Evolutionary conservation across 2,329 filamentous ascomycete species (phyloP), one percentile per base, ranked within the genome.

Genomic region (Botrytis tulipae): DNA sequence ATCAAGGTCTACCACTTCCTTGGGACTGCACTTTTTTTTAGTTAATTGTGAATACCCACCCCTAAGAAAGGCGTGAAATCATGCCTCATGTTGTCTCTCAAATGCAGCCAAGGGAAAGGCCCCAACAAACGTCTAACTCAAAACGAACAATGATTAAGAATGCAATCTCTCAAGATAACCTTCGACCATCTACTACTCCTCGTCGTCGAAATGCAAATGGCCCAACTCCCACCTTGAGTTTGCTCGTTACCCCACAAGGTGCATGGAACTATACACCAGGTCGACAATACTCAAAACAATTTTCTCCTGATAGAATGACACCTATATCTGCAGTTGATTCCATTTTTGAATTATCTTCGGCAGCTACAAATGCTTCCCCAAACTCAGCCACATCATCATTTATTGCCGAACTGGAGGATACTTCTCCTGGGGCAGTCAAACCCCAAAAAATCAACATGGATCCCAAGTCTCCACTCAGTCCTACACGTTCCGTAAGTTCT

Each of bases 351-450:
- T 67, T 76, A 42, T 71, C 76, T 25, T 74, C 74, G 4, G 70
- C 62, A 59, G n/a, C 29, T 5, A 57, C 71, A 4, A 67, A 69
- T 22, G 68, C 67, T 18, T 78, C 76, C 18, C 75, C 75, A 16
- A 73, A 73, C 60, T 77, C 77, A 1, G 75, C 75, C 9, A 66
- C 68, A 46, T 76, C 76, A 22, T 76, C 76, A 8, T 75, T 75
- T 42, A 68, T 77, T 48, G 77, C 76, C 5, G 78, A 80, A 59
- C 59, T 80, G 7, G 78, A 80, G 70, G 78, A 79, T 54, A 80
- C 77, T 16, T 78, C 78, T 29, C 74, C 74, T 16, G 63, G 69
- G 5, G 62, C 74, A 51, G 69, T 37, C 6, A 61, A 62, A 46
- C 60, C 32, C 6, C 54, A 22, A 32, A 44, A 57, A 22, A 4